These are phyloP conservation scores for Entrophospora sp. DNA, from an alignment of 192 early-diverging fungal species.

Conservation along the genomic window DNA sequence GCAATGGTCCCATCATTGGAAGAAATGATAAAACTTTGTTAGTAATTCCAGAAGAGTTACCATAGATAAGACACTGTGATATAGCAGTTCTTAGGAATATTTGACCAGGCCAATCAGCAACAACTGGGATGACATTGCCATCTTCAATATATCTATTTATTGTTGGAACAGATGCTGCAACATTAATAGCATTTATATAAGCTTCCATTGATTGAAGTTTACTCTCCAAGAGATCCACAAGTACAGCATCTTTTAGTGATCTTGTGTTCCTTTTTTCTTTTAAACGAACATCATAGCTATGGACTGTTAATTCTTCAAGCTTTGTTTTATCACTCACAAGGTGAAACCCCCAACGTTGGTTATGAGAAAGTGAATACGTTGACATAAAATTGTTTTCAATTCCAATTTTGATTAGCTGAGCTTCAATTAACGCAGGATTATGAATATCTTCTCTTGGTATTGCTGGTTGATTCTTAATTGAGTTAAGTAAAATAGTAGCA, in stretches of 20 bases:
- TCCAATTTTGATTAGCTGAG: background rate
- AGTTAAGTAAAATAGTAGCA: background rate
- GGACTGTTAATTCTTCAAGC: background rate
- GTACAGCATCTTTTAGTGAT: background rate
- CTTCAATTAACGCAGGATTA: background rate
- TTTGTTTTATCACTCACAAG: background rate
- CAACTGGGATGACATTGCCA: background rate
- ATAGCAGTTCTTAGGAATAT: background rate
- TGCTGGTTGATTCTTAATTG: no score
- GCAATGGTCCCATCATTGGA: no score
- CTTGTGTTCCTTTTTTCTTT: background rate
- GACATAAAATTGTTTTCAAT: background rate
- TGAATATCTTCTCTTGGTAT: background rate
- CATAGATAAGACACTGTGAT: background rate
- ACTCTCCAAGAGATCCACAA: background rate
- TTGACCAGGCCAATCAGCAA: constrained; percentile 2
- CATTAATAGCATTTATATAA: background rate
- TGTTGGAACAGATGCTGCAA: background rate
- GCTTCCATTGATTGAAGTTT: background rate
- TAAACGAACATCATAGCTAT: background rate
- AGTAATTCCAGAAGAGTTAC: background rate
- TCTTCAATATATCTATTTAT: no score
- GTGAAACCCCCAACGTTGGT: background rate
- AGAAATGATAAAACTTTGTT: background rate
- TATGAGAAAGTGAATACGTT: no score